Conservation (phyloP, 257 asterid genomes). For the Marsdenia floribunda region DNA sequence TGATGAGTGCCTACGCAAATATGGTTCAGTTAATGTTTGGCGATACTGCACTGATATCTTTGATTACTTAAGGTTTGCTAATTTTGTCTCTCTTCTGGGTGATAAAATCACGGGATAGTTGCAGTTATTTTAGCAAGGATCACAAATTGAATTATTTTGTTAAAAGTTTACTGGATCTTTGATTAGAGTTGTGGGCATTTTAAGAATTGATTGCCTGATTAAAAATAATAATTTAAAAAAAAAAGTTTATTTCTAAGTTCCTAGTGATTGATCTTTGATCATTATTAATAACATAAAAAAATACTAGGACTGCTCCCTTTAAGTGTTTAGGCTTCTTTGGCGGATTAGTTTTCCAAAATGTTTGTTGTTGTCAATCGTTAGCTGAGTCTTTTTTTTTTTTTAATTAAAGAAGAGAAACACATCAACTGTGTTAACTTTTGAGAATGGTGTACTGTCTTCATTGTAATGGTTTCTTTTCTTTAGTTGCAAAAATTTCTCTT, state of each 20-base stretch:
- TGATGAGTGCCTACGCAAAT: conserved; percentile 96
- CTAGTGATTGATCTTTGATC: neutral
- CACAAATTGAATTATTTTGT: neutral
- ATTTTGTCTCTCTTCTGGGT: conserved; percentile 12
- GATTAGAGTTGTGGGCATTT: neutral
- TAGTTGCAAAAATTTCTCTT: neutral
- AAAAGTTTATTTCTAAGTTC: neutral
- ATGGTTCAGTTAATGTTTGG: conserved; percentile 94
- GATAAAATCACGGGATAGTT: neutral
- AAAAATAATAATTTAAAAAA: neutral
- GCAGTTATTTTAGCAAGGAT: neutral
- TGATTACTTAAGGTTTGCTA: conserved; percentile 80
- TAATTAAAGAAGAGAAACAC: neutral
- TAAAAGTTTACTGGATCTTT: neutral
- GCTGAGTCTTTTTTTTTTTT: neutral
- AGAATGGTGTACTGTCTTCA: neutral
- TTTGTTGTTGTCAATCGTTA: neutral
- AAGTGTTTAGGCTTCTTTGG: neutral
- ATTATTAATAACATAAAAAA: neutral
- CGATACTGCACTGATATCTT: conserved; percentile 97
- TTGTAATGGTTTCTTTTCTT: neutral
- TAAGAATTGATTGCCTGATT: neutral
- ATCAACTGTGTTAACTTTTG: neutral
- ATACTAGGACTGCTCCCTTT: neutral
- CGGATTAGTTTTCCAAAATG: neutral